Evolutionary conservation across 257 asterid genomes (phyloP).

Genomic region (Agastache rugosa): DNA sequence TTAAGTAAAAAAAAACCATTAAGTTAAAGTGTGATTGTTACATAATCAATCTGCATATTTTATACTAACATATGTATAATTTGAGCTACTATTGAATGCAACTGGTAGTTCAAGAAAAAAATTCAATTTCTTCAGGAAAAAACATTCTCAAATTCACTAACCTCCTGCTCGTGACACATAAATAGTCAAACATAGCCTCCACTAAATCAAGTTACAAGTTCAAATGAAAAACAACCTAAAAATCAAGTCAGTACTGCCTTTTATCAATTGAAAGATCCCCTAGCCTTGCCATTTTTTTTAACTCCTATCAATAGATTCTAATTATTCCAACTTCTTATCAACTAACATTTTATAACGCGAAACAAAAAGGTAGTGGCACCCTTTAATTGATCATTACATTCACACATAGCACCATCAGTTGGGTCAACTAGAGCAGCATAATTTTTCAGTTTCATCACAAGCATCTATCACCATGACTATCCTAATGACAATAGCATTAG

Average conservation of each 20-base stretch:
- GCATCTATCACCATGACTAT: constrained; percentile 33
- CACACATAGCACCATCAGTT: constrained; percentile 2
- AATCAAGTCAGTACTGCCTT: constrained; percentile 46
- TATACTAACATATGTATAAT: no score
- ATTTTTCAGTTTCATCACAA: background rate
- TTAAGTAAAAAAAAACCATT: no score
- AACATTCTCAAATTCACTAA: background rate
- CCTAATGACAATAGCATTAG: constrained; percentile 53
- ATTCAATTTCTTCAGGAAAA: background rate
- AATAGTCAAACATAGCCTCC: constrained; percentile 12
- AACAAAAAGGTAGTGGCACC: constrained; percentile 29
- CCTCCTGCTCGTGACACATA: constrained; percentile 16
- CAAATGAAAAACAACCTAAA: constrained; percentile 39
- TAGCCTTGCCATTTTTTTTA: constrained; percentile 58
- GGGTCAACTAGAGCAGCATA: constrained; percentile 17
- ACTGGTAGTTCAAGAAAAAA: background rate
- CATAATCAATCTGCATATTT: no score
- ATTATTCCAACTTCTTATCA: constrained; percentile 56
- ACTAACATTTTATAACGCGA: constrained; percentile 45
- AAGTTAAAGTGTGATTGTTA: no score
- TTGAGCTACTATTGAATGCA: no score
- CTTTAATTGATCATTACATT: constrained; percentile 30
- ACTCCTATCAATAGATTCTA: constrained; percentile 62
- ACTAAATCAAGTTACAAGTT: constrained; percentile 20
- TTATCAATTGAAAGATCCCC: constrained; percentile 42